These are phyloP conservation scores for Nigrospora oryzae DNA, from an alignment of 2,329 filamentous ascomycete genomes.

Conservation along the genomic window DNA sequence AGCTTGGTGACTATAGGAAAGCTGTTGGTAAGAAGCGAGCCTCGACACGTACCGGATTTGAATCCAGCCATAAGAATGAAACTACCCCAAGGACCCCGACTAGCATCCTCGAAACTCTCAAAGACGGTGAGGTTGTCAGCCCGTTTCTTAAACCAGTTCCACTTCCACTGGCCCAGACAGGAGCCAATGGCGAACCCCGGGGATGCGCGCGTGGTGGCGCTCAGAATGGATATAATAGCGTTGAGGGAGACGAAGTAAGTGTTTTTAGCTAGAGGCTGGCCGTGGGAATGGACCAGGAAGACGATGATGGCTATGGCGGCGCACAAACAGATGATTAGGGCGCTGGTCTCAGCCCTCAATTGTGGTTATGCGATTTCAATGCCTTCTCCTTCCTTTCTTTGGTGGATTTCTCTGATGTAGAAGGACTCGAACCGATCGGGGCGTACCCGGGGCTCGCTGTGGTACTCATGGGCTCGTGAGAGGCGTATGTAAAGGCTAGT, in stretches of 20 bases:
- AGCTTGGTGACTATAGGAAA: background rate
- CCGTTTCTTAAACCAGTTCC: conserved; percentile 12
- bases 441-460: too few species aligned
- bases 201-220: conserved; percentile 7
- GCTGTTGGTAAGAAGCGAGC: background rate
- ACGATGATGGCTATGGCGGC: conserved; percentile 5
- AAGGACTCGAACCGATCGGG: too few species aligned
- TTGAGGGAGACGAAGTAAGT: conserved; percentile 9
- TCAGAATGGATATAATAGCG: conserved; percentile 10
- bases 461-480: too few species aligned
- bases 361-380: background rate
- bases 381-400: too few species aligned
- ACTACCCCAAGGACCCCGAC: conserved; percentile 13
- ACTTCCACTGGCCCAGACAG: conserved; percentile 13
- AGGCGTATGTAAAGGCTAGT: too few species aligned
- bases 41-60: conserved; percentile 6
- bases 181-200: conserved; percentile 14
- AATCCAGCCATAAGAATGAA: conserved; percentile 11
- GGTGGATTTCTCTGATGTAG: too few species aligned
- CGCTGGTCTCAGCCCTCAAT: conserved; percentile 8
- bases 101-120: conserved; percentile 15
- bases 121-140: conserved; percentile 9
- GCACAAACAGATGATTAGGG: conserved; percentile 4
- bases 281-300: conserved; percentile 6
- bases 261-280: conserved; percentile 6